A percentile compares a stretch with the other conserved stretches of the same genome.
phyloP scores from a whole-genome alignment of 768 basidiomycete species.

The Boletus subcaerulescens region DNA sequence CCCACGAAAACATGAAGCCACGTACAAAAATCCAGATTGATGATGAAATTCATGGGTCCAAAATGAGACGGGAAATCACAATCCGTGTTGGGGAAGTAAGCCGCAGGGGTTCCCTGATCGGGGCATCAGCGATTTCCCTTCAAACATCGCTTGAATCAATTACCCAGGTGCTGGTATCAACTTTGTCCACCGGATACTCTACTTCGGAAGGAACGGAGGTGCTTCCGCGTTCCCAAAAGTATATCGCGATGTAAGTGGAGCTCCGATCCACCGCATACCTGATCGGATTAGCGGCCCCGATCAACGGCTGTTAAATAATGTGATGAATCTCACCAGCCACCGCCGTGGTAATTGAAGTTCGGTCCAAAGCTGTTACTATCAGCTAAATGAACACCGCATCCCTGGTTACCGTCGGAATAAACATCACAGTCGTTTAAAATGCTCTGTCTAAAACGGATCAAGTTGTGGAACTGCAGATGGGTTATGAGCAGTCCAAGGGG shows the following conservation, averaged over 20 bases:
- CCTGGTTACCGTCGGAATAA: slow-evolving; percentile 23
- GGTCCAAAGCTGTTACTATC: slow-evolving; percentile 33
- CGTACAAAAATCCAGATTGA: slow-evolving; percentile 23
- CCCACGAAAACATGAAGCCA: not conserved
- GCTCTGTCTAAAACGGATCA: slow-evolving; percentile 10
- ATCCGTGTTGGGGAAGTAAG: slow-evolving; percentile 12
- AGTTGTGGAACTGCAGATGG: not conserved
- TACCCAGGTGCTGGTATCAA: slow-evolving; percentile 28
- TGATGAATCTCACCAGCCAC: slow-evolving; percentile 31
- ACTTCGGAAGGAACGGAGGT: slow-evolving; percentile 36
- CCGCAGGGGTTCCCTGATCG: slow-evolving; percentile 14
- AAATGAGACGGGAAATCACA: slow-evolving; percentile 16
- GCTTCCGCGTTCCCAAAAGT: slow-evolving; percentile 40
- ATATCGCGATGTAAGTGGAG: slow-evolving; percentile 33
- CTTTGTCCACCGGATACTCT: slow-evolving; percentile 13
- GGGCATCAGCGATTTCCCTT: not conserved
- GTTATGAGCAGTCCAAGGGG: not conserved
- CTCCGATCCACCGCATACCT: slow-evolving; percentile 38
- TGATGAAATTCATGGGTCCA: slow-evolving; percentile 19
- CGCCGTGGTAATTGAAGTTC: slow-evolving; percentile 35
- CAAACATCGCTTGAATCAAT: not conserved
- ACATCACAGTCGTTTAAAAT: slow-evolving; percentile 25
- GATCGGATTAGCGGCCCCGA: not conserved
- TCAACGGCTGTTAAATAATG: not conserved
- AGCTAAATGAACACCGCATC: slow-evolving; percentile 28